These are phyloP conservation scores for Penicillium samsonianum DNA, from an alignment of 495 filamentous ascomycete genomes.

Conservation along the genomic window DNA sequence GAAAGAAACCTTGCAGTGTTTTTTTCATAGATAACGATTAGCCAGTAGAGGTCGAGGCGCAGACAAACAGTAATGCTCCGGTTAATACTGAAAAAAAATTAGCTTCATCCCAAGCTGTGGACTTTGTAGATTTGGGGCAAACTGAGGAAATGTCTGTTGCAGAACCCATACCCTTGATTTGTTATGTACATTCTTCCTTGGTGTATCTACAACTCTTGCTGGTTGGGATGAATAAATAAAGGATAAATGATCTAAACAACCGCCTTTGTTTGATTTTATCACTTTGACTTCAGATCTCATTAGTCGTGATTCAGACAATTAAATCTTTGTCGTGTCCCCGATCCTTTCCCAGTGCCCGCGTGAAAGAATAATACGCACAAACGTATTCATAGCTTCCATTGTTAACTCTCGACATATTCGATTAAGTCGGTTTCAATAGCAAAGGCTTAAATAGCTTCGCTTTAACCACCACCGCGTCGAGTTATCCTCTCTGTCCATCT, in stretches of 20 bases:
- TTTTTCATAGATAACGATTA: too few relatives aligned
- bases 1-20: too few relatives aligned
- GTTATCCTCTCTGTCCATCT: background rate
- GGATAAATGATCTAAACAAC: background rate
- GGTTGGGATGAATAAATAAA: background rate
- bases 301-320: background rate
- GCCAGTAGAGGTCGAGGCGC: too few relatives aligned
- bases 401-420: background rate
- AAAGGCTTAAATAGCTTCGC: background rate
- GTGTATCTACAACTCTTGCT: background rate
- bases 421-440: background rate
- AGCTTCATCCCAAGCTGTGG: too few relatives aligned
- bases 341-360: background rate
- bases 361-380: background rate
- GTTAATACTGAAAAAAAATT: too few relatives aligned
- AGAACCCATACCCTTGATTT: too few relatives aligned
- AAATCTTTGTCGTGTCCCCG: background rate
- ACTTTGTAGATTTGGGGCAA: too few relatives aligned
- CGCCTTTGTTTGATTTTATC: background rate
- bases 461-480: background rate
- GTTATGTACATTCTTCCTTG: too few relatives aligned
- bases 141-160: too few relatives aligned
- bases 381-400: background rate
- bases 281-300: background rate
- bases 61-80: too few relatives aligned